These are phyloP conservation scores for Fusarium sp. DNA, from an alignment of 2,329 filamentous ascomycete species.

Conservation along the genomic window DNA sequence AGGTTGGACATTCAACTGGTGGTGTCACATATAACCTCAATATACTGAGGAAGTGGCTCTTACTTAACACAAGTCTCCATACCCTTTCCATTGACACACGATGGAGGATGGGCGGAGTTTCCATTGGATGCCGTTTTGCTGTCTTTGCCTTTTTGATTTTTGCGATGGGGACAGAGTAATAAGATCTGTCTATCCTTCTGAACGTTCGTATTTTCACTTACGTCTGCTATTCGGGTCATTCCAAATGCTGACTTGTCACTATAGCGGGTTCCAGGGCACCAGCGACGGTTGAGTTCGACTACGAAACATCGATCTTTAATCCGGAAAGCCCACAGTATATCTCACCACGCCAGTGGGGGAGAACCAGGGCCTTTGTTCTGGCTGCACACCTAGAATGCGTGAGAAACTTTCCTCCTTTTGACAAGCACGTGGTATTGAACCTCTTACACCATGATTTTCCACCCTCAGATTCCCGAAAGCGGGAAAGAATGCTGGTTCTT, in stretches of 20 bases:
- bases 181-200: background rate
- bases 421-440: background rate
- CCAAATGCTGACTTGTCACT: background rate
- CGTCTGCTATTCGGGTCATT: background rate
- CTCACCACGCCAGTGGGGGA: conserved; percentile 1
- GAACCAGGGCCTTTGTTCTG: background rate
- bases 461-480: background rate
- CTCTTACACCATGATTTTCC: background rate
- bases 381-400: background rate
- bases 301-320: conserved; percentile 3
- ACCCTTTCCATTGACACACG: background rate
- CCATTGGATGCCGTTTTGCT: background rate
- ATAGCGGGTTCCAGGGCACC: background rate
- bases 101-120: background rate
- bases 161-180: background rate
- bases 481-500: background rate
- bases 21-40: background rate
- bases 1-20: background rate
- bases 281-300: background rate
- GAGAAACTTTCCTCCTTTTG: background rate
- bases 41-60: background rate
- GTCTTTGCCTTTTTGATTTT: conserved; percentile 17
- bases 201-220: background rate
- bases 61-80: no score
- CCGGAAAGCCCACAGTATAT: background rate